Conservation (phyloP, 345 rosid species). For the Rubroshorea leprosula region DNA sequence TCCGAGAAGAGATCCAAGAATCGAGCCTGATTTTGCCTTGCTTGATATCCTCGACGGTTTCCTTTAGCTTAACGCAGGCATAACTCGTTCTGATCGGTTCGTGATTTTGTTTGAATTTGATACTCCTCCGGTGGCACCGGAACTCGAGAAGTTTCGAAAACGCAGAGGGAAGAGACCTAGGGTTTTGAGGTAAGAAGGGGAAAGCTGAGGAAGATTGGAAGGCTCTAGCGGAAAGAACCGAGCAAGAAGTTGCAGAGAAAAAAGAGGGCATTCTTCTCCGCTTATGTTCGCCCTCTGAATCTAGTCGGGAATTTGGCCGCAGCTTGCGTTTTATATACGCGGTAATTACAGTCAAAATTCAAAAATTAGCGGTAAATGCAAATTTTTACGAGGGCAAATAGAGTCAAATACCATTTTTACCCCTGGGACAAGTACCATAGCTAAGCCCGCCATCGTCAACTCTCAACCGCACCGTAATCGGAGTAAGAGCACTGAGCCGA, state of each 20-base stretch:
- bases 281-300: neutral
- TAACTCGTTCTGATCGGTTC: conserved; percentile 31
- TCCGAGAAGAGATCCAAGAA: conserved; percentile 81
- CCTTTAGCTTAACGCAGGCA: conserved; percentile 52
- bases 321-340: too few species aligned
- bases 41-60: conserved; percentile 38
- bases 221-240: conserved; percentile 25
- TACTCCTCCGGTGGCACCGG: conserved; percentile 2
- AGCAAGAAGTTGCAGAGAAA: conserved; percentile 18
- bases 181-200: conserved; percentile 18
- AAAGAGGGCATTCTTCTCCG: conserved; percentile 30
- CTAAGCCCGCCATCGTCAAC: too few species aligned
- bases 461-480: too few species aligned
- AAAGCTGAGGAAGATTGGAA: conserved; percentile 12
- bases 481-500: too few species aligned
- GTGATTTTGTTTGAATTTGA: conserved; percentile 8
- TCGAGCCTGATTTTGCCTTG: conserved; percentile 65
- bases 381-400: too few species aligned
- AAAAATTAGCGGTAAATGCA: too few species aligned
- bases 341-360: too few species aligned
- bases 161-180: conserved; percentile 16
- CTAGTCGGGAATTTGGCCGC: too few species aligned
- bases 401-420: too few species aligned
- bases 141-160: conserved; percentile 24
- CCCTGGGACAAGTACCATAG: too few species aligned